Conservation (phyloP, 176 grass and related monocot species). For the Bromus sterilis region DNA sequence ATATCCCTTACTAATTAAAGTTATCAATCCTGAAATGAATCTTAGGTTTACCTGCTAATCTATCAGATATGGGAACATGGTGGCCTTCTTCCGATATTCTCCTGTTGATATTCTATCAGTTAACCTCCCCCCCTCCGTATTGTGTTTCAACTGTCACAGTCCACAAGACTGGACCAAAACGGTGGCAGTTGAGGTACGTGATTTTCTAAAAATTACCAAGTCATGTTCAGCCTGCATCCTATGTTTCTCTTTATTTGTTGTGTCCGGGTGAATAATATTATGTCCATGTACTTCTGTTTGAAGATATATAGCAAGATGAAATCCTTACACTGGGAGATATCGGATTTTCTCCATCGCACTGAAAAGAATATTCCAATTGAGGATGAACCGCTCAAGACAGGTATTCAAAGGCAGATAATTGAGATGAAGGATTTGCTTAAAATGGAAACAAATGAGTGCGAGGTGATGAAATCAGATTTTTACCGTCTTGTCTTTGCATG, state of each 20-base stretch:
- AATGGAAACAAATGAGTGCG: slow-evolving; percentile 78
- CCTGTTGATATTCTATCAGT: slow-evolving; percentile 91
- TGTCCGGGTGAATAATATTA: background rate
- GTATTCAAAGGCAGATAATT: slow-evolving; percentile 51
- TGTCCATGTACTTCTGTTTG: slow-evolving; percentile 16
- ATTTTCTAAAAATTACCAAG: slow-evolving; percentile 21
- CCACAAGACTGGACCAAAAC: slow-evolving; percentile 71
- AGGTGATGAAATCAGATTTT: slow-evolving; percentile 37
- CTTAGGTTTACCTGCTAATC: slow-evolving; percentile 31
- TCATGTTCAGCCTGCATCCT: background rate
- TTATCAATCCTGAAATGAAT: slow-evolving; percentile 8
- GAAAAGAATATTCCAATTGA: slow-evolving; percentile 44
- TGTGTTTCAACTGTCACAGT: slow-evolving; percentile 54
- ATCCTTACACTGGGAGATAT: slow-evolving; percentile 66
- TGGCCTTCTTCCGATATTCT: slow-evolving; percentile 92
- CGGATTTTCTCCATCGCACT: slow-evolving; percentile 57
- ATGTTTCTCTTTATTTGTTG: background rate
- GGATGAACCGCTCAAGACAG: slow-evolving; percentile 52
- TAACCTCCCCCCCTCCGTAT: slow-evolving; percentile 58
- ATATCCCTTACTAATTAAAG: slow-evolving; percentile 15
- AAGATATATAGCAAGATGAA: slow-evolving; percentile 74
- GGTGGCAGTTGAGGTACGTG: slow-evolving; percentile 55
- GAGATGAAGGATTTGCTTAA: slow-evolving; percentile 79
- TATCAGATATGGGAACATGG: slow-evolving; percentile 82
- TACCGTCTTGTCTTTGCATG: background rate